Evolutionary conservation across 163 green algal genomes (phyloP).

Genomic region (Picocystis sp.): DNA sequence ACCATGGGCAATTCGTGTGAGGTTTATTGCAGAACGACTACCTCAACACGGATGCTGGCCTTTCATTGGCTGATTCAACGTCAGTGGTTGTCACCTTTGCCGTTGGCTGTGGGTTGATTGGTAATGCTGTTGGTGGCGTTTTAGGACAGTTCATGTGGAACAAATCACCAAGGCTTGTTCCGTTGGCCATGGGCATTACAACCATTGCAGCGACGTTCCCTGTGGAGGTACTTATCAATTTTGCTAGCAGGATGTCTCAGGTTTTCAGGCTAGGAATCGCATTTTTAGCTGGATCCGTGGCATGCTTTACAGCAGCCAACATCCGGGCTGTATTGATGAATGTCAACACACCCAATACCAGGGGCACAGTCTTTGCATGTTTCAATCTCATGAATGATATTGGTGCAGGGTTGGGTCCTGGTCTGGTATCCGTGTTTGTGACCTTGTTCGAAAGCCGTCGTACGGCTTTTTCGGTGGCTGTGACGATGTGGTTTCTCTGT

Average conservation of each 20-base stretch:
- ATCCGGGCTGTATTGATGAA: constrained; percentile 57
- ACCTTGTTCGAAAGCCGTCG: constrained; percentile 4
- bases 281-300: constrained; percentile 23
- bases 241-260: constrained; percentile 12
- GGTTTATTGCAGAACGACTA: constrained; percentile 10
- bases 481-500: no score
- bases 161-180: constrained; percentile 39
- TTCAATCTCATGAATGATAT: constrained; percentile 19
- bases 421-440: constrained; percentile 55
- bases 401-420: constrained; percentile 59
- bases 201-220: constrained; percentile 33
- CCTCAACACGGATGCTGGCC: no score
- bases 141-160: constrained; percentile 9
- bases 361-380: constrained; percentile 50
- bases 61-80: no score
- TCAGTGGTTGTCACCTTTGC: no score
- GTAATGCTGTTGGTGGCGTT: no score
- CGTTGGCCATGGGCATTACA: constrained; percentile 35
- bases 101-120: no score
- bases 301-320: constrained; percentile 25
- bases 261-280: constrained; percentile 16
- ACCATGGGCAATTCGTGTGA: not conserved
- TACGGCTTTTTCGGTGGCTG: no score
- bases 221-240: constrained; percentile 49
- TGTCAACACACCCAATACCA: constrained; percentile 58